Percentiles rank a stretch among this genome's conserved stretches.
These are phyloP conservation scores for Penicillium psychrosexuale DNA, from an alignment of 2,329 filamentous ascomycete genomes.

Conservation along the genomic window DNA sequence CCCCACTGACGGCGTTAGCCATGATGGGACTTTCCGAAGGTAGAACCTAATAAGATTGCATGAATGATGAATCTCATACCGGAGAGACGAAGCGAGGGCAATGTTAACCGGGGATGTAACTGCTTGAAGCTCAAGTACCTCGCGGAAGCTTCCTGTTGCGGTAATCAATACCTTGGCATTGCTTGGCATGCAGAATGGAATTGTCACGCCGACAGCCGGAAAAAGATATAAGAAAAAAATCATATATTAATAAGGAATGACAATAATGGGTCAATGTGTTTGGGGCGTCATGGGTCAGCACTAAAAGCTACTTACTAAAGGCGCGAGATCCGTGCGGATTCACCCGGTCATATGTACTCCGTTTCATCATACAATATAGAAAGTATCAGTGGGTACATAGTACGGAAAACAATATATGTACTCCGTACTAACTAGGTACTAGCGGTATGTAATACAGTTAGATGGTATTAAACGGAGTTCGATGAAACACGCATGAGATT, in stretches of 20 bases:
- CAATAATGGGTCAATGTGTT: not conserved
- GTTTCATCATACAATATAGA: not conserved
- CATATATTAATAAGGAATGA: not conserved
- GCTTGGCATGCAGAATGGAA: not conserved
- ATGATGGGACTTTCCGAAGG: not conserved
- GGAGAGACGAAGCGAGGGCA: not conserved
- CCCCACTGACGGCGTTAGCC: not conserved
- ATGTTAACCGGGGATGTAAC: not conserved
- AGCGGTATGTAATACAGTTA: not conserved
- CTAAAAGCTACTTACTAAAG: not conserved
- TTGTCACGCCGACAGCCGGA: not conserved
- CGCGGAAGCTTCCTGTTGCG: slow-evolving; percentile 1
- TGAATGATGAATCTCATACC: not conserved
- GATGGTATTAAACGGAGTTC: not conserved
- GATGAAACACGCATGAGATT: not conserved
- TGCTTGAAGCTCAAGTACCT: not conserved
- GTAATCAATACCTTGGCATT: slow-evolving; percentile 1
- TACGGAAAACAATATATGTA: no score
- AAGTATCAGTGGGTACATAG: not conserved
- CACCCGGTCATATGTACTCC: not conserved
- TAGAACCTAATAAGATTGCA: slow-evolving; percentile 13
- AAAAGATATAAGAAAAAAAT: not conserved
- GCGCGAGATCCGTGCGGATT: not conserved
- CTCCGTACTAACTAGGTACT: not conserved
- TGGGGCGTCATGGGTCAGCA: not conserved